A percentile compares a stretch with the other conserved stretches of the same genome.
Evolutionary conservation across 2,329 filamentous ascomycete genomes (phyloP).

Genomic region (Colletotrichum musicola): DNA sequence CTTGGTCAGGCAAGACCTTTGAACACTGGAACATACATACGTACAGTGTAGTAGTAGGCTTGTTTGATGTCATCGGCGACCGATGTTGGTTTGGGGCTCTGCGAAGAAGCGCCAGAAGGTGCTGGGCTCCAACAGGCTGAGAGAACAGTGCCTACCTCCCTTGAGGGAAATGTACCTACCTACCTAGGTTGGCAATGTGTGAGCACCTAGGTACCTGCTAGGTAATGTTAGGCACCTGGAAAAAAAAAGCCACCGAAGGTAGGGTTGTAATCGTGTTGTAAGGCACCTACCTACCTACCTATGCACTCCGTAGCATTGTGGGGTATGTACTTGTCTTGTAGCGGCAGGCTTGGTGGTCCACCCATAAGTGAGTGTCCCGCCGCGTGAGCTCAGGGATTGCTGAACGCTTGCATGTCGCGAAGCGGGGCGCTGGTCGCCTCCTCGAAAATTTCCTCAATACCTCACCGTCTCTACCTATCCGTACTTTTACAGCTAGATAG

Average conservation of each 20-base stretch:
- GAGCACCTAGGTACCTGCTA: too few species aligned
- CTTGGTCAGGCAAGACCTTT: too few species aligned
- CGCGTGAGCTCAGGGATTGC: constrained; percentile 22
- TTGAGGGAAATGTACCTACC: too few species aligned
- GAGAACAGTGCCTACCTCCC: too few species aligned
- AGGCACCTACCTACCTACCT: too few species aligned
- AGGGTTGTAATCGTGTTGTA: too few species aligned
- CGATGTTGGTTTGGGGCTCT: constrained; percentile 8
- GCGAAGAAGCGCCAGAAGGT: not conserved
- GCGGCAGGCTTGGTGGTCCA: constrained; percentile 17
- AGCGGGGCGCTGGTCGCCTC: constrained; percentile 25
- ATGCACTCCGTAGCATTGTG: too few species aligned
- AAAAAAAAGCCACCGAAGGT: too few species aligned
- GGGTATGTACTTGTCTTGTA: constrained; percentile 18
- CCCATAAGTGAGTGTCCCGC: constrained; percentile 14
- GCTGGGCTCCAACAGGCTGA: too few species aligned
- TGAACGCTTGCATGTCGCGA: constrained; percentile 7
- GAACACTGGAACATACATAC: constrained; percentile 9
- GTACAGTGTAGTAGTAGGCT: constrained; percentile 7
- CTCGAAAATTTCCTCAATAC: constrained; percentile 33
- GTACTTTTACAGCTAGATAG: not conserved
- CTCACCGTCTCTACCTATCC: not conserved
- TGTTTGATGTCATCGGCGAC: constrained; percentile 33
- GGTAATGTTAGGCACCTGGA: too few species aligned
- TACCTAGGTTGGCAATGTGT: too few species aligned